Conservation (phyloP, 257 asterid species). For the Oldenlandia corymbosa region DNA sequence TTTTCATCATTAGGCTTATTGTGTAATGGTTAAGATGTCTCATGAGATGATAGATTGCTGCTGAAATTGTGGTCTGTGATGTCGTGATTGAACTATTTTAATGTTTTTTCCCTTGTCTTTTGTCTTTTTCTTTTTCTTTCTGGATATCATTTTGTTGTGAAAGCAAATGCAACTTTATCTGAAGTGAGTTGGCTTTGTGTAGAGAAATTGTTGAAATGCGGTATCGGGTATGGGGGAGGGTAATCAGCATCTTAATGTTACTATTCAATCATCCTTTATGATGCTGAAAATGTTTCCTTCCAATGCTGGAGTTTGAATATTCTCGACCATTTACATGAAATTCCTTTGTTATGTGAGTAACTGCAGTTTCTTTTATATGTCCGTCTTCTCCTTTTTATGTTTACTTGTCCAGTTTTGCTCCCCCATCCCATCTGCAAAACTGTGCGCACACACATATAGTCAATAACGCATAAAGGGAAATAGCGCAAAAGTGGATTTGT, state of each 20-base stretch:
- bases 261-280: no score
- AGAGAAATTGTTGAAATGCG: not conserved
- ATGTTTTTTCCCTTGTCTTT: not conserved
- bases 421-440: no score
- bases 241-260: not conserved
- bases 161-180: not conserved
- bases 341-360: not conserved
- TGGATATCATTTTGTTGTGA: no score
- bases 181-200: not conserved
- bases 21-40: not conserved
- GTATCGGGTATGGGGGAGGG: not conserved
- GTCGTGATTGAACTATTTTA: not conserved
- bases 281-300: no score
- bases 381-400: slow-evolving; percentile 8
- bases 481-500: no score
- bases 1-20: not conserved
- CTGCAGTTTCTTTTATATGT: slow-evolving; percentile 5
- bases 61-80: not conserved
- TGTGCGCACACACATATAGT: no score
- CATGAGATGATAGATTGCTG: not conserved
- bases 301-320: not conserved
- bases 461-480: no score
- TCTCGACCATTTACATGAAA: not conserved
- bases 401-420: no score
- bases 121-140: not conserved